Evolutionary conservation across 2,329 filamentous ascomycete genomes (phyloP).

Genomic region (Trichoderma simmonsii): DNA sequence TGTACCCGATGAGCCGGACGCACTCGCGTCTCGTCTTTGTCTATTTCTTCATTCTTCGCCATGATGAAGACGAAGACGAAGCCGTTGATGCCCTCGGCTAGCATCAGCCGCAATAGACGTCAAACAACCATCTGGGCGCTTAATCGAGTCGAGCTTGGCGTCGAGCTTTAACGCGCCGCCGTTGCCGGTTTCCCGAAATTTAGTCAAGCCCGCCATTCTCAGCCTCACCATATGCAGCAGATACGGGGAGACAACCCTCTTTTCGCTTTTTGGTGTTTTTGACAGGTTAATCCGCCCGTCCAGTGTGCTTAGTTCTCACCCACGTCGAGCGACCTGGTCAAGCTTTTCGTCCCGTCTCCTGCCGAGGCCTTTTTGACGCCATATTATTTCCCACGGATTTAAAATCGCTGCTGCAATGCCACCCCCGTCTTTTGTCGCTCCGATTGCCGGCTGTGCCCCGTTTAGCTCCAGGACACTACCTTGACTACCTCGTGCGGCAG

Average conservation of each 20-base stretch:
- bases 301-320: not conserved
- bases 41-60: not conserved
- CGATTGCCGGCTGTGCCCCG: not conserved
- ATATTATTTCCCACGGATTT: not conserved
- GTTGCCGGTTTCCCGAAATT: constrained; percentile 7
- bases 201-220: not conserved
- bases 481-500: not conserved
- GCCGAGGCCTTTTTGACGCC: not conserved
- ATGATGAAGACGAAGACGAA: not conserved
- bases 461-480: not conserved
- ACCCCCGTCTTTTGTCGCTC: not conserved
- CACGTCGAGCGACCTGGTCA: not conserved
- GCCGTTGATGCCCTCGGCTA: not conserved
- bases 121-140: not conserved
- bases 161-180: not conserved
- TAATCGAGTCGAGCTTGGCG: not conserved
- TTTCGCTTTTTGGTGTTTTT: not conserved
- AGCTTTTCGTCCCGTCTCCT: not conserved
- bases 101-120: not conserved
- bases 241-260: not conserved
- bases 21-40: not conserved
- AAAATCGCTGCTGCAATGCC: not conserved
- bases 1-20: not conserved
- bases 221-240: not conserved
- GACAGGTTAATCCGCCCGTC: not conserved